phyloP scores from a whole-genome alignment of 768 basidiomycete species.

The Pholiota microspora region DNA sequence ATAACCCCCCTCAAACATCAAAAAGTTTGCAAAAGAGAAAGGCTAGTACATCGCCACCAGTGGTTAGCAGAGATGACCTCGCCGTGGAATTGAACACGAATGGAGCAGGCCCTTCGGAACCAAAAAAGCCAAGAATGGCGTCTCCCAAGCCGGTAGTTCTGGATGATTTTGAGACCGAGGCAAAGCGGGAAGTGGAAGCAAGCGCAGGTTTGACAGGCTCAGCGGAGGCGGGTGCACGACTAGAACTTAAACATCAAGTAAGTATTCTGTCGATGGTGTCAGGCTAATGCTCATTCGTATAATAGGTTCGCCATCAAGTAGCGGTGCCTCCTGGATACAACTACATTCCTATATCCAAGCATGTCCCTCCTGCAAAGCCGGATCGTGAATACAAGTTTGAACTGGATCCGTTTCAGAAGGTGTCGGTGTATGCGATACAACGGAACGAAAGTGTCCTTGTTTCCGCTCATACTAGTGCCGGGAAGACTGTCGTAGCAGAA shows the following conservation, averaged over 20 bases:
- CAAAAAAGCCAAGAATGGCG: slow-evolving; percentile 60
- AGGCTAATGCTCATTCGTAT: background rate
- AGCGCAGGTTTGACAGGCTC: slow-evolving; percentile 82
- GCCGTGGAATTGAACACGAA: slow-evolving; percentile 25
- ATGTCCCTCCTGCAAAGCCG: slow-evolving; percentile 88
- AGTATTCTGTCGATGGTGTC: slow-evolving; percentile 12
- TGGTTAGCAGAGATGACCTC: slow-evolving; percentile 17
- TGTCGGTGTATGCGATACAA: slow-evolving; percentile 93
- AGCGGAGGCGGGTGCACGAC: slow-evolving; percentile 56
- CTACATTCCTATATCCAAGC: slow-evolving; percentile 85
- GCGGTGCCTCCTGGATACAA: slow-evolving; percentile 91
- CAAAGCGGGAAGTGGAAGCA: slow-evolving; percentile 86
- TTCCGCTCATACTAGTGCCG: slow-evolving; percentile 97
- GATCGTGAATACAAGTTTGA: slow-evolving; percentile 94
- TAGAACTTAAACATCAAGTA: slow-evolving; percentile 84
- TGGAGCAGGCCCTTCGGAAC: slow-evolving; percentile 35
- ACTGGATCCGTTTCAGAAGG: slow-evolving; percentile 95
- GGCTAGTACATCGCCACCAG: slow-evolving; percentile 27
- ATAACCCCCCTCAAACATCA: slow-evolving; percentile 68
- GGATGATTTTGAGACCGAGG: slow-evolving; percentile 94
- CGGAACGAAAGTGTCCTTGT: slow-evolving; percentile 97
- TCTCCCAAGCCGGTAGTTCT: slow-evolving; percentile 76
- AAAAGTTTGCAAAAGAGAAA: slow-evolving; percentile 42
- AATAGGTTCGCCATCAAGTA: slow-evolving; percentile 91
- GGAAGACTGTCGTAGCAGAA: slow-evolving; percentile 99